Base-by-base conservation (phyloP, 768 basidiomycete species). In the Suillus discolor region DNA sequence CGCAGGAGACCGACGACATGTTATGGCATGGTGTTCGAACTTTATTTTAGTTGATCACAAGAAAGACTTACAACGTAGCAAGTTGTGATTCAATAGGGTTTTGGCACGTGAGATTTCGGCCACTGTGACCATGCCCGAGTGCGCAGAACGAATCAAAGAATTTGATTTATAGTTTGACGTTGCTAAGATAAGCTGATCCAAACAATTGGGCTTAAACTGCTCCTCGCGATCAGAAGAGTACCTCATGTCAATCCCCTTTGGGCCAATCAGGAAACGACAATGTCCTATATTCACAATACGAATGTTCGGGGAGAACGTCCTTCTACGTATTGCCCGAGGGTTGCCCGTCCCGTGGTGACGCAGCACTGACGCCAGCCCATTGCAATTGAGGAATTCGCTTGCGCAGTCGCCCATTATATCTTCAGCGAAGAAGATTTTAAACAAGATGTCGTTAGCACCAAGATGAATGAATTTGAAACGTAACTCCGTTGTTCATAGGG, bases 301-400 rank as follows among this genome's bases (percentile, higher is more conserved):
- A 38, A 39, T 8, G 23, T 20, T 41, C 57, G 57, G 16, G 57
- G 11, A 31, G 28, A 6, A 36, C 13, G 28, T 13, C n/a, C 6
- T 44, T 15, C n/a, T 61, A 9, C 61, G 34, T 28, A 23, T 54
- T 57, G 47, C 12, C 47, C 61, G 42, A 49, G 25, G 20, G 23
- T 44, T 25, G 34, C 59, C 38, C 59, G 20, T 15, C 8, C 68
- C 73, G 3, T 25, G 13, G 7, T 51, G 49, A 51, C 49, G 25
- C 15, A n/a, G n/a, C 44, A 25, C 6, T 25, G 49, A 15, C 25
- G 49, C 49, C 23, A 23, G 23, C 11, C 13, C 11, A 49, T 31
- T 31, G 31, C 31, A 31, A 31, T 31, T 31, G 31, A 31, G 31
- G 31, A 31, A 31, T 31, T 31, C 31, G 6, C 31, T 31, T 31